Evolutionary conservation across 441 rosid species (phyloP), one percentile per base, ranked within the genome.

Genomic region (Croton laevigatus): DNA sequence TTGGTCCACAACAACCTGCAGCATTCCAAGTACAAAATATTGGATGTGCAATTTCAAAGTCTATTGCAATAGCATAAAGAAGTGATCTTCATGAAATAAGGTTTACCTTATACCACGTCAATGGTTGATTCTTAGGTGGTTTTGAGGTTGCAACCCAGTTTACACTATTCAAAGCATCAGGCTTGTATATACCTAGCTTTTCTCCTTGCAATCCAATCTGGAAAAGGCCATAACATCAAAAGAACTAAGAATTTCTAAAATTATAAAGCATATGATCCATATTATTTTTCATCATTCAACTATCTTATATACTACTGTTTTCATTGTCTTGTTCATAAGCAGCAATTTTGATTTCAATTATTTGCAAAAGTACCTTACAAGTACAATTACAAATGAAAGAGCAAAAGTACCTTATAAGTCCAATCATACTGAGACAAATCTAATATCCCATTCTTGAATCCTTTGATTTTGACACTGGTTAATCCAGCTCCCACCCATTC

Each of bases 61-160:
- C 38, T 38, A 42, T n/a, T 42, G 27, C 62, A 52, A 36, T 37
- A 32, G 14, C 13, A 11, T 44, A n/a, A 36, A 68, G 69, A 69
- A 46, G 48, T 8, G 27, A 62, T 42, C 54, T 36, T 74, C 70
- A 61, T 7, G 37, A 36, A 27, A 46, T 8, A 27, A 58, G 66
- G 52, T 64, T 79, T 84, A 93, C 98, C 98, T 89, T 95, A 66
- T 91, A 91, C 99, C 98, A 95, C 57, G 91, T 93, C 81, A 93
- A 81, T 65, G 98, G 90, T 72, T 87, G 91, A 49, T 83, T 67
- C 75, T 78, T 91, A 13, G 93, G 99, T 46, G 96, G 97, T 69
- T 79, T 80, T 22, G 88, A 67, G 66, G 91, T 82, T 63, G 86
- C 79, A 14, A 82, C 77, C 99, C 99, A 95, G 22, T 86, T 81